phyloP scores from a whole-genome alignment of 2,329 filamentous ascomycete genomes.

The Helicocarpus griseus region DNA sequence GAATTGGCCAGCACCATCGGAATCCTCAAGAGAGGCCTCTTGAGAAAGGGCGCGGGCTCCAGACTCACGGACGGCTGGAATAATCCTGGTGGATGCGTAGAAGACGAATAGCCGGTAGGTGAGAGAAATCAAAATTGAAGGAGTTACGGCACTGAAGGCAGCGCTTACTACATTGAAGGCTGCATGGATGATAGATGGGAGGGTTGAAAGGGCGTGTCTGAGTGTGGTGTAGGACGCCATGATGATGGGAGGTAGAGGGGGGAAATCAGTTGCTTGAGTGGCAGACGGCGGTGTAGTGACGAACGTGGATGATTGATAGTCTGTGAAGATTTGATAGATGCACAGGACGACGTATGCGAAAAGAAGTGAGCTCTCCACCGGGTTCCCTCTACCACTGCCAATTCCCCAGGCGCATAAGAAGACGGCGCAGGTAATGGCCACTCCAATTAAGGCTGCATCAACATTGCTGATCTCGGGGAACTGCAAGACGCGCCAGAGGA shows the following conservation, averaged over 20 bases:
- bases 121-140: constrained; percentile 89
- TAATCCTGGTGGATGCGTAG: constrained; percentile 90
- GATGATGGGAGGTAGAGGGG: constrained; percentile 91
- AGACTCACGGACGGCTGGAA: constrained; percentile 81
- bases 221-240: constrained; percentile 97
- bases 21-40: constrained; percentile 76
- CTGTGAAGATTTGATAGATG: constrained; percentile 98
- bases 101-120: constrained; percentile 90
- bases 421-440: constrained; percentile 82
- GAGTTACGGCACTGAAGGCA: constrained; percentile 89
- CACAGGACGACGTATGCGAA: constrained; percentile 98
- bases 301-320: constrained; percentile 77
- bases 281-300: constrained; percentile 44
- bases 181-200: constrained; percentile 76
- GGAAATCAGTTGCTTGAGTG: constrained; percentile 62
- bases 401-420: constrained; percentile 93
- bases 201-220: constrained; percentile 67
- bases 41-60: constrained; percentile 75
- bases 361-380: constrained; percentile 85
- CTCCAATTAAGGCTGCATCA: constrained; percentile 85
- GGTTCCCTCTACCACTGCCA: constrained; percentile 84
- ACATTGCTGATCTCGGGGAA: constrained; percentile 90
- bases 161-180: constrained; percentile 79
- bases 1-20: constrained; percentile 68
- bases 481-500: constrained; percentile 86